Conservation (phyloP, 768 basidiomycete species). For the Hygrophorus russula region DNA sequence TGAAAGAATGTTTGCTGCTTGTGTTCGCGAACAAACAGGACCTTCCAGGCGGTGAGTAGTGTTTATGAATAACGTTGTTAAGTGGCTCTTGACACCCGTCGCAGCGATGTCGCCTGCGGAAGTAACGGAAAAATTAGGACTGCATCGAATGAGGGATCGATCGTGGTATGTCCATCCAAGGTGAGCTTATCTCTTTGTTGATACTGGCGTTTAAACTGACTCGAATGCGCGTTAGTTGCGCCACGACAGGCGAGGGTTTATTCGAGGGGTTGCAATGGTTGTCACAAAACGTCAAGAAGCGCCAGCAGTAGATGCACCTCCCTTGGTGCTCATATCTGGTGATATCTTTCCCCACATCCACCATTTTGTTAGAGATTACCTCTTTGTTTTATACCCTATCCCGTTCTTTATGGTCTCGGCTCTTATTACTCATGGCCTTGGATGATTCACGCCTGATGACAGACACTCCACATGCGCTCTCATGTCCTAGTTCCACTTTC, state of each 20-base stretch:
- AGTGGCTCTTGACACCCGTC: slow-evolving; percentile 5
- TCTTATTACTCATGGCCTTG: slow-evolving; percentile 25
- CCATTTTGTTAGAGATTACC: slow-evolving; percentile 13
- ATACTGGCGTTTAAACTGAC: slow-evolving; percentile 5
- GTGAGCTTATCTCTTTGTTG: slow-evolving; percentile 29
- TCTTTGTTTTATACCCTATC: background rate
- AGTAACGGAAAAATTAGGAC: slow-evolving; percentile 92
- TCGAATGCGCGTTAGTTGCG: slow-evolving; percentile 48
- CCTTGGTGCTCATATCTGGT: slow-evolving; percentile 6
- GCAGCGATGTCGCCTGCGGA: slow-evolving; percentile 98
- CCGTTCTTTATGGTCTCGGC: background rate
- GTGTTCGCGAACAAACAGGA: slow-evolving; percentile 99
- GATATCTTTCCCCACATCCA: slow-evolving; percentile 13
- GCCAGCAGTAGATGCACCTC: slow-evolving; percentile 45
- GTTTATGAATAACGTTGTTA: slow-evolving; percentile 1
- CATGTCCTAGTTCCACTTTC: slow-evolving; percentile 21
- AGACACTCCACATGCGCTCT: slow-evolving; percentile 14
- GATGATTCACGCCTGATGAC: slow-evolving; percentile 18
- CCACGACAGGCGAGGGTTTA: slow-evolving; percentile 91
- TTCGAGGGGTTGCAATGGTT: slow-evolving; percentile 98
- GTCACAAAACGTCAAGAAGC: slow-evolving; percentile 94
- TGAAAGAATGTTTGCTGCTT: slow-evolving; percentile 93
- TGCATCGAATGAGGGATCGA: slow-evolving; percentile 92
- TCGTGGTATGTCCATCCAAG: slow-evolving; percentile 99
- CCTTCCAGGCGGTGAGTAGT: slow-evolving; percentile 76